Evolutionary conservation across 768 basidiomycete genomes (phyloP).

Genomic region (Termitomyces sp.): DNA sequence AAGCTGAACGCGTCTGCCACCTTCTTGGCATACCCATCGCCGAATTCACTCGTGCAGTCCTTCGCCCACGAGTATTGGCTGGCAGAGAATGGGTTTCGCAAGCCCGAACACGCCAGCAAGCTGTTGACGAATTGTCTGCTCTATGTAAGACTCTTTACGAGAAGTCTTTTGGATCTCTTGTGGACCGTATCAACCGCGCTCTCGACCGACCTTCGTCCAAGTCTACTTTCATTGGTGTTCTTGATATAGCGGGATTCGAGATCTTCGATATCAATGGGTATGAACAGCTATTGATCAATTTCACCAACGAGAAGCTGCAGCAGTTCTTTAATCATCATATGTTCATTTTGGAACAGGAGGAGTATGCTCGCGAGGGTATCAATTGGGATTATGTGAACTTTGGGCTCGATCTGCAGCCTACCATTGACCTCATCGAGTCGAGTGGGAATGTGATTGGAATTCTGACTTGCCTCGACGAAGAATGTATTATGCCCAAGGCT

Average conservation of each 20-base stretch:
- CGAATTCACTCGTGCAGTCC: conserved; percentile 85
- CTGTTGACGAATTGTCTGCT: conserved; percentile 86
- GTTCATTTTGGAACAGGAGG: conserved; percentile 99
- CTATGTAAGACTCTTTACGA: conserved; percentile 96
- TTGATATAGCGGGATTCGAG: conserved; percentile 99
- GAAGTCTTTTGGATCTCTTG: conserved; percentile 91
- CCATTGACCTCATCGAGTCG: conserved; percentile 95
- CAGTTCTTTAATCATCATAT: conserved; percentile 99
- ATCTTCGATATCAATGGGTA: conserved; percentile 94
- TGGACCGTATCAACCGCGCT: conserved; percentile 92
- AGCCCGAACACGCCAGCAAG: conserved; percentile 87
- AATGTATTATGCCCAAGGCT: conserved; percentile 99
- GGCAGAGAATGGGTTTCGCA: conserved; percentile 98
- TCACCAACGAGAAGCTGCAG: conserved; percentile 97
- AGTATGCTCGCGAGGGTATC: conserved; percentile 94
- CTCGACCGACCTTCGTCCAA: conserved; percentile 91
- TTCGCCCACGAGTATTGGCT: conserved; percentile 88
- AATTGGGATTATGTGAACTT: conserved; percentile 99
- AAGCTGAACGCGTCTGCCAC: conserved; percentile 88
- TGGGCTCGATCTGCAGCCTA: conserved; percentile 94
- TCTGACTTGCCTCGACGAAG: conserved; percentile 91
- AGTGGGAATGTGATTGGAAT: conserved; percentile 82
- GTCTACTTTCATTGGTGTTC: conserved; percentile 93
- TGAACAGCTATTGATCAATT: conserved; percentile 98
- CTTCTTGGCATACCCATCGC: conserved; percentile 83